Base-by-base conservation (phyloP, 1,284 basidiomycete genomes). In the Ceratobasidium sp. region DNA sequence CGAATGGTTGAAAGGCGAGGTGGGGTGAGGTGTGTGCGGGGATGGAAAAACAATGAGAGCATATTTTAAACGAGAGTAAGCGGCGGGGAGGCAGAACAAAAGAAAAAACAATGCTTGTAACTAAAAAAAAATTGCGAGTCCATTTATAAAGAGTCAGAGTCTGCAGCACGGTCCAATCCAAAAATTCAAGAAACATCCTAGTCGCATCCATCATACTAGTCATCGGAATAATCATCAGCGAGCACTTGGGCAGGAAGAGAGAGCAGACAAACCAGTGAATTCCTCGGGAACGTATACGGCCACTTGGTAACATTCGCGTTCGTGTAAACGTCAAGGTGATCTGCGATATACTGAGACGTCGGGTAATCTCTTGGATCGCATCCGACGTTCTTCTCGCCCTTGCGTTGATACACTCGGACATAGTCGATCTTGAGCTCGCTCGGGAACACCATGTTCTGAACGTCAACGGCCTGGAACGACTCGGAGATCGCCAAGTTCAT, bases 341-440 rank as follows among this genome's bases (percentile, higher is more conserved):
- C 68, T 15, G 76, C 79, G 83, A 91, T 91, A 82, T 91, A 91
- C 33, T 84, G 83, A 54, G 84, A 83, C 0, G 90, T 91, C 3
- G 90, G 90, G 83, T 87, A 88, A 79, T 87, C 85, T 23, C 80
- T 67, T 0, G 90, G 90, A 79, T 89, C 86, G 82, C 91, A 92
- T 3, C 90, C 89, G 42, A 90, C 84, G 81, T 88, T 88, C 54
- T 84, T 84, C 40, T 86, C 81, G 42, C 85, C 84, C 44, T 85
- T 84, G 54, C 87, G 85, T 82, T 88, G 89, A 82, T 90, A 90
- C 52, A 91, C 88, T 20, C 91, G 85, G 13, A 91, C 86, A 81
- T 90, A 91, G 83, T 92, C 91, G 61, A 92, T 83, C 48, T 85
- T 84, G 85, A 90, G 85, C 80, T 87, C 83, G 40, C 85, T 84